Evolutionary conservation across 371 early-diverging fungal species (phyloP), one percentile per base, ranked within the genome.

Genomic region (Phascolomyces articulosus): DNA sequence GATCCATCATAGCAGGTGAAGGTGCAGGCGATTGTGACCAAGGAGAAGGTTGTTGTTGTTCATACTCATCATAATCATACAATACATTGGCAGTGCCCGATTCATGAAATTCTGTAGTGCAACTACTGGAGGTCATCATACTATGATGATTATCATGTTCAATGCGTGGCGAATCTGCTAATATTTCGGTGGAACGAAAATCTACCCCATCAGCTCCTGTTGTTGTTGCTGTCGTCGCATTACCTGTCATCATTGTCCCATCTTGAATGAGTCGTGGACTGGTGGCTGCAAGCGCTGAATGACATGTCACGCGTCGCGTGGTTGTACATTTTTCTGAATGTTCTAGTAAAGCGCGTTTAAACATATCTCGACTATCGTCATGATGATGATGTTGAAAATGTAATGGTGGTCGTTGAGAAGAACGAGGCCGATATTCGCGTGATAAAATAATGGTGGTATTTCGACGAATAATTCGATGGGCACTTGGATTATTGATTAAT

Each of bases 11-110:
- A 51, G 78, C 81, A 18, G 86, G 86, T 8, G 87, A 86, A 13
- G 86, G 85, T 26, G 85, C 83, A 26, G 89, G 89, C 2, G 86
- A 86, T 63, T 88, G 88, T 16, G 87, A 86, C 88, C 88, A 88
- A 21, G 89, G 82, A 3, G 79, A 80, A 1, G 83, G 78, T 59
- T 82, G 74, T 40, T 77, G 75, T 60, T 80, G 77, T 51, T 83
- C 83, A 47, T 83, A 83, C 60, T 83, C 83, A 41, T 77, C 80
- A 49, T 75, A 80, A 21, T 72, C 73, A 44, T 68, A 64, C 20
- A 78, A 55, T 23, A 72, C 64, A 0, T 71, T 41, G 38, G 40
- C n/a, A n/a, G n/a, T n/a, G n/a, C n/a, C 18, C 13, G 18, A 18
- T 4, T 40, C 21, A 15, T 34, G 38, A 23, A 16, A 66, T 6